phyloP scores from a whole-genome alignment of 2,329 filamentous ascomycete genomes.

The Talaromyces islandicus region DNA sequence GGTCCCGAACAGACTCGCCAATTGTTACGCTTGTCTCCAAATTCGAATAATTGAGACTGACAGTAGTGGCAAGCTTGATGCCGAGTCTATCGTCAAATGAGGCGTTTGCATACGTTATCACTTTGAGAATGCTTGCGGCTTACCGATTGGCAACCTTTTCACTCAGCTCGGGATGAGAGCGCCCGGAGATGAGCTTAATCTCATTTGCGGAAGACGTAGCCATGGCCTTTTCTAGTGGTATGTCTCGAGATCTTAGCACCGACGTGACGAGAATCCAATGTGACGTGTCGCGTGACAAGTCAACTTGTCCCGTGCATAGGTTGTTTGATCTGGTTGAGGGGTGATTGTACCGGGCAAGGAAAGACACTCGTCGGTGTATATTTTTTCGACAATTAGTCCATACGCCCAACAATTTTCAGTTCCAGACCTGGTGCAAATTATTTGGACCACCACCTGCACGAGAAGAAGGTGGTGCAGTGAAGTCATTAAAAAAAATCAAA shows the following conservation, averaged over 20 bases:
- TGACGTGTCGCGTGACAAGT: neutral
- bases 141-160: constrained; percentile 63
- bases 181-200: constrained; percentile 68
- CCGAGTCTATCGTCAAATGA: constrained; percentile 46
- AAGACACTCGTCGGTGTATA: neutral
- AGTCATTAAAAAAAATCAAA: neutral
- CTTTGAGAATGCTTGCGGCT: constrained; percentile 11
- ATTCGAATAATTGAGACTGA: constrained; percentile 62
- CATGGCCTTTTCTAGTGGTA: neutral
- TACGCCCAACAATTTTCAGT: neutral
- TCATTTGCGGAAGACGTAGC: constrained; percentile 43
- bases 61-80: constrained; percentile 62
- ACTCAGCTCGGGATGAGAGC: constrained; percentile 66
- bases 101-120: neutral
- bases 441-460: neutral
- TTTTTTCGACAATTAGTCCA: neutral
- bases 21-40: constrained; percentile 68
- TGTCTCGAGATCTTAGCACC: neutral
- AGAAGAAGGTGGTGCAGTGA: neutral
- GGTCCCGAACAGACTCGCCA: constrained; percentile 90
- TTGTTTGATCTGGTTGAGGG: neutral
- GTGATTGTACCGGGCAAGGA: neutral
- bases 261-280: neutral
- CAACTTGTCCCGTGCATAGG: neutral
- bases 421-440: neutral